Conservation (phyloP, 2,329 filamentous ascomycete species). For the Aspergillus terreus region DNA sequence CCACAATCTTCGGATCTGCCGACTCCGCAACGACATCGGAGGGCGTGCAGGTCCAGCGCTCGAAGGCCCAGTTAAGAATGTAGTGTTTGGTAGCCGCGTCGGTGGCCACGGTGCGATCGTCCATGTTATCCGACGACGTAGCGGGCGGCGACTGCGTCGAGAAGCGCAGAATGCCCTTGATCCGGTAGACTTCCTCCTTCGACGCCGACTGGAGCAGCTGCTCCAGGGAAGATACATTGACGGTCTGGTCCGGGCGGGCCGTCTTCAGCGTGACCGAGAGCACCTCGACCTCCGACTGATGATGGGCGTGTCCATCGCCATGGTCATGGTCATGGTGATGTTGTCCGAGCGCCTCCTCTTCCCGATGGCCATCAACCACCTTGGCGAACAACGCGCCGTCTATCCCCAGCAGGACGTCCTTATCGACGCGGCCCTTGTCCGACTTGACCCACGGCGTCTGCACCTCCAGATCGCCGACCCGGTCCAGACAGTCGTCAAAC, state of each 20-base stretch:
- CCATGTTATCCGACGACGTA: slow-evolving; percentile 44
- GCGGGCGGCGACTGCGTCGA: slow-evolving; percentile 40
- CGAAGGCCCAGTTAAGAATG: slow-evolving; percentile 98
- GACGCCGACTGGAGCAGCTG: slow-evolving; percentile 68
- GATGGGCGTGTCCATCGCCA: slow-evolving; percentile 47
- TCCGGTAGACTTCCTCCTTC: slow-evolving; percentile 93
- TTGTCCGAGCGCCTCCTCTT: slow-evolving; percentile 36
- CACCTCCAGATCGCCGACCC: slow-evolving; percentile 75
- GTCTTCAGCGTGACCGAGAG: slow-evolving; percentile 70
- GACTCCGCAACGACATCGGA: slow-evolving; percentile 37
- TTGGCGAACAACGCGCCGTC: slow-evolving; percentile 66
- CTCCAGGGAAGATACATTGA: slow-evolving; percentile 59
- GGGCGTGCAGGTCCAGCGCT: slow-evolving; percentile 84
- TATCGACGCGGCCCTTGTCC: slow-evolving; percentile 71
- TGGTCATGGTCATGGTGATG: slow-evolving; percentile 31
- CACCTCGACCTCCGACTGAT: slow-evolving; percentile 86
- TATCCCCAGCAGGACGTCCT: slow-evolving; percentile 78
- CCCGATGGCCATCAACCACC: slow-evolving; percentile 40
- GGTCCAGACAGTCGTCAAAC: slow-evolving; percentile 74
- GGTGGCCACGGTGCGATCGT: slow-evolving; percentile 14
- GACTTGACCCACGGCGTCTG: slow-evolving; percentile 83
- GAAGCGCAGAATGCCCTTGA: slow-evolving; percentile 67
- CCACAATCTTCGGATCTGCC: slow-evolving; percentile 29
- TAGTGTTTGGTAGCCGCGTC: slow-evolving; percentile 55
- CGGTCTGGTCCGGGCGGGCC: slow-evolving; percentile 39